A percentile compares a stretch with the other conserved stretches of the same genome.
Conservation (phyloP, 352 stramenopile species). For the Globisporangium megalacanthum region DNA sequence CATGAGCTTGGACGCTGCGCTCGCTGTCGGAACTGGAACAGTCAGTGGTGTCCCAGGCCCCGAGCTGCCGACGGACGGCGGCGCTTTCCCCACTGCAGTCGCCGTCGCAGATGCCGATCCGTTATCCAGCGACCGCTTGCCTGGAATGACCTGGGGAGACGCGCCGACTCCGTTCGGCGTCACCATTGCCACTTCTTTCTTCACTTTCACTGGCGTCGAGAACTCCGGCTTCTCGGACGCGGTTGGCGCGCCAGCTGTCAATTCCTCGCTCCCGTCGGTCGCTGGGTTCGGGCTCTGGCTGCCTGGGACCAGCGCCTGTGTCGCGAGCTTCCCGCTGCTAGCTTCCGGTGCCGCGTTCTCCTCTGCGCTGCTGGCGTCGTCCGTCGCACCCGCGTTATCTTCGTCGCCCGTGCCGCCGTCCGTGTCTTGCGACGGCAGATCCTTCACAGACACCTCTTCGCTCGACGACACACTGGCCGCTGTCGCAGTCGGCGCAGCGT, state of each 20-base stretch:
- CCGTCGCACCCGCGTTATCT: constrained; percentile 30
- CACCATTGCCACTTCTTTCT: neutral
- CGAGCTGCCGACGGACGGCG: neutral
- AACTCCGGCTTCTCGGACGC: constrained; percentile 21
- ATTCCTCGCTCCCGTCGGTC: constrained; percentile 19
- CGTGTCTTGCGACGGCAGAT: constrained; percentile 49
- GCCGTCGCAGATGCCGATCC: constrained; percentile 15
- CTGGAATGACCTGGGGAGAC: constrained; percentile 21
- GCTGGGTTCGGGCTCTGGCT: constrained; percentile 38
- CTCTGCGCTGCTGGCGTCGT: constrained; percentile 22
- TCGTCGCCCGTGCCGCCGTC: constrained; percentile 37
- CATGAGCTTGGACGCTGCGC: constrained; percentile 6
- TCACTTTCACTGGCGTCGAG: constrained; percentile 8
- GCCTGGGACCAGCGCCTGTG: neutral
- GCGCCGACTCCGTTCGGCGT: neutral
- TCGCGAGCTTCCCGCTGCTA: neutral
- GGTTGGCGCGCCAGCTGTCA: constrained; percentile 7
- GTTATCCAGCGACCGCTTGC: constrained; percentile 36
- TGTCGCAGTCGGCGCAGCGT: constrained; percentile 22
- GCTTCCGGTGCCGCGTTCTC: neutral
- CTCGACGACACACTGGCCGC: constrained; percentile 22
- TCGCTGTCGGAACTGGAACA: constrained; percentile 19
- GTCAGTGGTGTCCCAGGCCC: constrained; percentile 21
- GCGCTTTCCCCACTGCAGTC: constrained; percentile 21
- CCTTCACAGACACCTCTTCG: constrained; percentile 42